These are phyloP conservation scores for Heliophila coronopifolia DNA, from an alignment of 441 rosid species.

Conservation along the genomic window DNA sequence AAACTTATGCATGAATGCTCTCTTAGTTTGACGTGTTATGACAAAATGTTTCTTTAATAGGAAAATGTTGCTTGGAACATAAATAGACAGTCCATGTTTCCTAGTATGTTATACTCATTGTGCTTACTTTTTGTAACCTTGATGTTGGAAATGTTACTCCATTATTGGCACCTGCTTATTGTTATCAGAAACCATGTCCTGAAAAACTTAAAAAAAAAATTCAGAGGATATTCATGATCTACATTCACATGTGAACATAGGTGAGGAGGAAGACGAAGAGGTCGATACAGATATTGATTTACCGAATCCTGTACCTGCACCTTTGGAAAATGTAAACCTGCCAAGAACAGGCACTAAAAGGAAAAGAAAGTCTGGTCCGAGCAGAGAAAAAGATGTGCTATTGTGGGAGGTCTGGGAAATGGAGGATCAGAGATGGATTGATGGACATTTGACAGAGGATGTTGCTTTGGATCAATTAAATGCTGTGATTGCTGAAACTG, in stretches of 20 bases:
- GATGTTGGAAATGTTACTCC: neutral
- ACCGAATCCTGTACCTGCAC: slow-evolving; percentile 13
- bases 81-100: neutral
- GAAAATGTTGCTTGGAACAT: neutral
- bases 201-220: neutral
- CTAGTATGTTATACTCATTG: too few species aligned
- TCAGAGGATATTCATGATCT: slow-evolving; percentile 3
- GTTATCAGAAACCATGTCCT: neutral
- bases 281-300: slow-evolving; percentile 6
- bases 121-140: neutral
- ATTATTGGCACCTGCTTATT: neutral
- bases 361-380: slow-evolving; percentile 26
- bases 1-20: neutral
- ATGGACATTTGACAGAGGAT: slow-evolving; percentile 44
- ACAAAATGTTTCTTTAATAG: neutral
- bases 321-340: slow-evolving; percentile 21
- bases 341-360: slow-evolving; percentile 26
- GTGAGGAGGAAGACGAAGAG: slow-evolving; percentile 26
- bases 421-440: slow-evolving; percentile 58
- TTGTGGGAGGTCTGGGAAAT: slow-evolving; percentile 80
- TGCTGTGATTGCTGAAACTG: slow-evolving; percentile 40
- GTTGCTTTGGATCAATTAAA: slow-evolving; percentile 52
- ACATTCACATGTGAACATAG: slow-evolving; percentile 20
- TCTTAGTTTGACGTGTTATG: neutral
- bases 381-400: slow-evolving; percentile 28